These are phyloP conservation scores for Chamaecyparis obtusa DNA, from an alignment of 75 land plant species.

Conservation along the genomic window DNA sequence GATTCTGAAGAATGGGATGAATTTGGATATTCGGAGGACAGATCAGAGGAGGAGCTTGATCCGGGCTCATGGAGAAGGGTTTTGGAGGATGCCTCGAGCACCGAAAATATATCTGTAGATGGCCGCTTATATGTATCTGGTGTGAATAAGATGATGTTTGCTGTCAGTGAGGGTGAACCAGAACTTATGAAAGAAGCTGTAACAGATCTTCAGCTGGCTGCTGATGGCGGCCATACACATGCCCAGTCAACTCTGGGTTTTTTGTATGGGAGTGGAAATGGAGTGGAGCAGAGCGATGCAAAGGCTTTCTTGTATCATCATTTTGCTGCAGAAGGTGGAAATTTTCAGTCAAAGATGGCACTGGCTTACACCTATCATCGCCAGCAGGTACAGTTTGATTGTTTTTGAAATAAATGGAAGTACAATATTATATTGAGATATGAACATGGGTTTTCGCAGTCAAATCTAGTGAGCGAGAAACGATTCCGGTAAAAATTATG, in stretches of 20 bases:
- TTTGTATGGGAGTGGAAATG: constrained; percentile 50
- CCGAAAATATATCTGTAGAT: neutral
- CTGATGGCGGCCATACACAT: constrained; percentile 53
- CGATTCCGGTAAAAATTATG: too few relatives aligned
- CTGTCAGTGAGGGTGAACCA: constrained; percentile 39
- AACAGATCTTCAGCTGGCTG: constrained; percentile 38
- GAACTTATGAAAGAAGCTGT: constrained; percentile 29
- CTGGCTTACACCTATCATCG: constrained; percentile 72
- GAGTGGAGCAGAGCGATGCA: constrained; percentile 47
- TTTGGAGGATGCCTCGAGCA: constrained; percentile 16
- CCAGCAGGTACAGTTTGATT: constrained; percentile 43
- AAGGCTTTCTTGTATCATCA: constrained; percentile 76
- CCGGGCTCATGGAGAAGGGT: constrained; percentile 53
- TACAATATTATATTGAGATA: neutral
- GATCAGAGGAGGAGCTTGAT: constrained; percentile 29
- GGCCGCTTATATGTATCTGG: constrained; percentile 33
- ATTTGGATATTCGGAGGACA: constrained; percentile 32
- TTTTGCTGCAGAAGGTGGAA: constrained; percentile 79
- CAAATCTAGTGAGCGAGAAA: too few relatives aligned
- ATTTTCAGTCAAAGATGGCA: constrained; percentile 86
- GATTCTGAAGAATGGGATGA: constrained; percentile 46
- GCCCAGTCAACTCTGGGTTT: constrained; percentile 85
- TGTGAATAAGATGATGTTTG: constrained; percentile 43
- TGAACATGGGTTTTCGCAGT: neutral
- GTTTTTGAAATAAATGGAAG: neutral